Conservation (phyloP, 2,329 filamentous ascomycete genomes). For the Aspergillus piperis region DNA sequence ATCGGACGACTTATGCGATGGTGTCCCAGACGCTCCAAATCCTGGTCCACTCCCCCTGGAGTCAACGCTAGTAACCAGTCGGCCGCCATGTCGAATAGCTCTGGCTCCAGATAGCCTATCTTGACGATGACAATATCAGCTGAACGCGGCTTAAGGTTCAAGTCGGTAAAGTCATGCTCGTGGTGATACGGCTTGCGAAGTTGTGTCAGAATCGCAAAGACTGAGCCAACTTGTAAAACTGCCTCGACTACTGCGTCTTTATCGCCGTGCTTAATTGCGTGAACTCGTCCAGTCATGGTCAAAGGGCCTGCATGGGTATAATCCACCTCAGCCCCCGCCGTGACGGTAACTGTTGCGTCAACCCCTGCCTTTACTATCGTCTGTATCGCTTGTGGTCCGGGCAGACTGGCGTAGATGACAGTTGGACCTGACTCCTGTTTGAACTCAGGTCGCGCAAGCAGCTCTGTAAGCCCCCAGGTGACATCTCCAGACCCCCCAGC, state of each 20-base stretch:
- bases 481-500: constrained; percentile 58
- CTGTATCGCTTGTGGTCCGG: constrained; percentile 48
- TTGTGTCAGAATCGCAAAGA: constrained; percentile 56
- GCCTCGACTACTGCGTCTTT: constrained; percentile 51
- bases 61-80: constrained; percentile 59
- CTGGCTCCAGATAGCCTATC: constrained; percentile 59
- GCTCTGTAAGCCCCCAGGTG: constrained; percentile 52
- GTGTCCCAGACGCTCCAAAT: constrained; percentile 53
- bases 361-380: constrained; percentile 49
- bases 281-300: constrained; percentile 54
- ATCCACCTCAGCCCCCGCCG: constrained; percentile 54
- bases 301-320: constrained; percentile 51
- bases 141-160: constrained; percentile 49
- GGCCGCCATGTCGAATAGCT: constrained; percentile 56
- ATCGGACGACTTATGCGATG: constrained; percentile 52
- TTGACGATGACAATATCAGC: constrained; percentile 58
- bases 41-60: constrained; percentile 57
- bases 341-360: constrained; percentile 53
- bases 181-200: constrained; percentile 57
- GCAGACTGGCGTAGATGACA: constrained; percentile 58
- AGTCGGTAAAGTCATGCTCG: constrained; percentile 54
- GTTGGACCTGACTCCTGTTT: constrained; percentile 37
- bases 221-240: constrained; percentile 53
- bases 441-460: constrained; percentile 52
- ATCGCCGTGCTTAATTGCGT: constrained; percentile 55